Conservation (phyloP, 2,329 filamentous ascomycete species). For the Lizonia empirigonia region DNA sequence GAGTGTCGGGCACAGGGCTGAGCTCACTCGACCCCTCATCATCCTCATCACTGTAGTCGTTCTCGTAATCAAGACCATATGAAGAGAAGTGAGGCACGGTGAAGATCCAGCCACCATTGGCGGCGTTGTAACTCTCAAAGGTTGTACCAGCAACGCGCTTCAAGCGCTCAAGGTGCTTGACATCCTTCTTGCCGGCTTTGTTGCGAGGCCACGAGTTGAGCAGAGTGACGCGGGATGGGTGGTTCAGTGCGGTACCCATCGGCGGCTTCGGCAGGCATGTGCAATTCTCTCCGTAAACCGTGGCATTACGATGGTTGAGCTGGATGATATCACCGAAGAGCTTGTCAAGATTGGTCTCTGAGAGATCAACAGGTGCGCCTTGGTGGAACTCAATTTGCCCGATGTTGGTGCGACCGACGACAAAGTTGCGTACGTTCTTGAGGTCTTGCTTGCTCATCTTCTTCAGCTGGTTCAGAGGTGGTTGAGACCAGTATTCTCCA, state of each 20-base stretch:
- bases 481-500: conserved; percentile 87
- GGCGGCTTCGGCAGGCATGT: conserved; percentile 71
- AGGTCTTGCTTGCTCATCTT: conserved; percentile 81
- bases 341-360: conserved; percentile 76
- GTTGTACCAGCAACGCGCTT: conserved; percentile 79
- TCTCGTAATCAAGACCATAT: conserved; percentile 79
- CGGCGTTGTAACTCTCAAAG: conserved; percentile 78
- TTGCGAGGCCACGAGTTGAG: conserved; percentile 92
- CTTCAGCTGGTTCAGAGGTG: conserved; percentile 73
- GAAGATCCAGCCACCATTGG: conserved; percentile 89
- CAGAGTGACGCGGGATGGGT: conserved; percentile 84
- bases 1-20: conserved; percentile 54
- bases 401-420: conserved; percentile 80
- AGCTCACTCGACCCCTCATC: conserved; percentile 49
- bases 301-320: conserved; percentile 77
- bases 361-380: conserved; percentile 71
- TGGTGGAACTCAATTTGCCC: conserved; percentile 78
- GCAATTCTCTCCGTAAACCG: conserved; percentile 72
- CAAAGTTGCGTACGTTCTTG: conserved; percentile 74
- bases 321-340: conserved; percentile 77
- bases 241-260: conserved; percentile 86
- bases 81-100: conserved; percentile 96
- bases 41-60: conserved; percentile 68
- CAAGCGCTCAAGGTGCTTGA: conserved; percentile 83
- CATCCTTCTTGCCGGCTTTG: conserved; percentile 68